Evolutionary conservation across 140 eudicot genomes (phyloP).

Genomic region (Bidens hawaiensis): DNA sequence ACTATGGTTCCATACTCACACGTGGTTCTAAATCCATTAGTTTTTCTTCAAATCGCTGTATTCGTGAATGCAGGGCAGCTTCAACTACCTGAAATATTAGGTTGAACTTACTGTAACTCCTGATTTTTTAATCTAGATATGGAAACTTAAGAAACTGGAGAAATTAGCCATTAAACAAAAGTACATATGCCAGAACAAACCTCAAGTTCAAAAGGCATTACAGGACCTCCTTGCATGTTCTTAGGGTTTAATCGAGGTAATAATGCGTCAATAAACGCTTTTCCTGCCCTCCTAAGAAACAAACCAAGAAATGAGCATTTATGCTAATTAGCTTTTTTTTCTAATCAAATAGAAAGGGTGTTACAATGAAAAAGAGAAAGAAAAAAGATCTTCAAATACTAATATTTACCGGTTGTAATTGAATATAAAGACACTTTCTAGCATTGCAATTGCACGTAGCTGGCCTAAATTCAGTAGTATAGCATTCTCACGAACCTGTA

Average conservation of each 20-base stretch:
- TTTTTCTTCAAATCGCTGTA: slow-evolving; percentile 72
- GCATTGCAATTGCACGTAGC: slow-evolving; percentile 95
- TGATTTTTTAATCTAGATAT: background rate
- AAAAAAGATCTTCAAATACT: background rate
- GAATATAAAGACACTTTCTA: slow-evolving; percentile 81
- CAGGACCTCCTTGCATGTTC: slow-evolving; percentile 61
- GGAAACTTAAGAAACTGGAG: background rate
- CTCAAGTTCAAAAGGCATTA: slow-evolving; percentile 99
- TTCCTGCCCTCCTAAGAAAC: slow-evolving; percentile 72
- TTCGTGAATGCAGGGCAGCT: slow-evolving; percentile 90
- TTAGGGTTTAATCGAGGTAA: slow-evolving; percentile 89
- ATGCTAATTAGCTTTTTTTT: background rate
- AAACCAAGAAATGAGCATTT: slow-evolving; percentile 11
- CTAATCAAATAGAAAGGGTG: background rate
- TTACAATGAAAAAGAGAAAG: background rate
- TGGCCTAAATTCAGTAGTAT: slow-evolving; percentile 86
- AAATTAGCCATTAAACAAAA: background rate
- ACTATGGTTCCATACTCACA: slow-evolving; percentile 88
- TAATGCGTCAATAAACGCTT: slow-evolving; percentile 88
- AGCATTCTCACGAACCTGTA: slow-evolving; percentile 91
- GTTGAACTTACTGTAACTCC: slow-evolving; percentile 1
- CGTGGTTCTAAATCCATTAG: slow-evolving; percentile 97
- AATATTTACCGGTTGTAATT: slow-evolving; percentile 47
- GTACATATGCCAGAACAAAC: slow-evolving; percentile 32
- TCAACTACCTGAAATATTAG: slow-evolving; percentile 73